Evolutionary conservation across 768 basidiomycete species (phyloP).

Genomic region (Infundibulicybe gibba): DNA sequence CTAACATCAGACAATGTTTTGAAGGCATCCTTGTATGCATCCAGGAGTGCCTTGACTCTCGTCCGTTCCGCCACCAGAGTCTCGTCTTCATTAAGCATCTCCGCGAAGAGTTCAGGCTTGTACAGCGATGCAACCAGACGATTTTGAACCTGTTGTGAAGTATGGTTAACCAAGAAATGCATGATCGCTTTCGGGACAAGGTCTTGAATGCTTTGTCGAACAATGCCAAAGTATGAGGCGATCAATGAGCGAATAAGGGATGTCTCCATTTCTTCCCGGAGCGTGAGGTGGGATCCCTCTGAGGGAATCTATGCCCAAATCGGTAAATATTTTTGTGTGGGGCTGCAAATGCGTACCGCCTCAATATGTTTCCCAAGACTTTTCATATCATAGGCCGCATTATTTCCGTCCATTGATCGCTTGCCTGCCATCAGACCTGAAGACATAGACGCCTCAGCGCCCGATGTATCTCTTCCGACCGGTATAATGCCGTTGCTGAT

Average conservation of each 20-base stretch:
- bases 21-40: slow-evolving; percentile 95
- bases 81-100: slow-evolving; percentile 94
- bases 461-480: slow-evolving; percentile 64
- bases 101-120: slow-evolving; percentile 89
- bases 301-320: slow-evolving; percentile 47
- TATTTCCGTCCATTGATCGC: slow-evolving; percentile 66
- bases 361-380: slow-evolving; percentile 97
- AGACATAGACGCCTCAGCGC: slow-evolving; percentile 43
- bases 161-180: slow-evolving; percentile 96
- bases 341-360: slow-evolving; percentile 59
- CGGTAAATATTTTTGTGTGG: neutral
- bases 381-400: slow-evolving; percentile 97
- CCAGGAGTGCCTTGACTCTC: slow-evolving; percentile 89
- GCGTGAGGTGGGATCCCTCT: slow-evolving; percentile 60
- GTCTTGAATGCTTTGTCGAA: slow-evolving; percentile 95
- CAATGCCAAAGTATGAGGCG: slow-evolving; percentile 92
- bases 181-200: slow-evolving; percentile 97
- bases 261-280: slow-evolving; percentile 96
- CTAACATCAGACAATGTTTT: slow-evolving; percentile 82
- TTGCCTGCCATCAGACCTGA: slow-evolving; percentile 67
- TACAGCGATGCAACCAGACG: slow-evolving; percentile 92
- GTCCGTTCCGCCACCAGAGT: slow-evolving; percentile 89
- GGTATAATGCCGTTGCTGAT: slow-evolving; percentile 31
- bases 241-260: slow-evolving; percentile 92
- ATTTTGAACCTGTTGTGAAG: slow-evolving; percentile 96